phyloP scores from a whole-genome alignment of 2,329 filamentous ascomycete genomes.

The Fusarium acutatum region DNA sequence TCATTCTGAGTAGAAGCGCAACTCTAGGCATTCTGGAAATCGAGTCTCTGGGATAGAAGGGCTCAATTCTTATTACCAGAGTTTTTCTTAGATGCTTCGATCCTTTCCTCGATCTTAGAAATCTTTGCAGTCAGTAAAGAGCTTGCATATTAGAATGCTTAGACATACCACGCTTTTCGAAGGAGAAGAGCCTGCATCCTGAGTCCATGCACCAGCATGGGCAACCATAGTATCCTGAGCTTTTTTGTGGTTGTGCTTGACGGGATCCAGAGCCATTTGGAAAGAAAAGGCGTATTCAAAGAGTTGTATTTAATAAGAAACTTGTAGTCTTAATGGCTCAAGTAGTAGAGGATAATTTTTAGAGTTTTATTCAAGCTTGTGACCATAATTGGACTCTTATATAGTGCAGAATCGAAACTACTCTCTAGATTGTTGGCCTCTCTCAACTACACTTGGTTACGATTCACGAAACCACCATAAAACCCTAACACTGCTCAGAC shows the following conservation, averaged over 20 bases:
- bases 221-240: background rate
- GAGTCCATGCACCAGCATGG: background rate
- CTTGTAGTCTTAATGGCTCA: background rate
- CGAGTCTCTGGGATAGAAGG: background rate
- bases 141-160: fast-evolving
- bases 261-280: background rate
- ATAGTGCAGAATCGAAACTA: fast-evolving
- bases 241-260: background rate
- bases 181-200: background rate
- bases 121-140: background rate
- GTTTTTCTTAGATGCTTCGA: background rate
- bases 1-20: too few species aligned
- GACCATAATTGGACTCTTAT: background rate
- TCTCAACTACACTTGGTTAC: background rate
- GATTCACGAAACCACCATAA: background rate
- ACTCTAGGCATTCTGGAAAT: background rate
- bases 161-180: background rate
- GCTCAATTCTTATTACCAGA: background rate
- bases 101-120: background rate
- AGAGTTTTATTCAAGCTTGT: background rate
- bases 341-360: background rate
- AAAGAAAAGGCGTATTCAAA: background rate
- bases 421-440: too few species aligned
- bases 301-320: background rate
- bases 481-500: background rate